Conservation (phyloP, 2,329 filamentous ascomycete genomes). For the Dothideomycetidae sp. region DNA sequence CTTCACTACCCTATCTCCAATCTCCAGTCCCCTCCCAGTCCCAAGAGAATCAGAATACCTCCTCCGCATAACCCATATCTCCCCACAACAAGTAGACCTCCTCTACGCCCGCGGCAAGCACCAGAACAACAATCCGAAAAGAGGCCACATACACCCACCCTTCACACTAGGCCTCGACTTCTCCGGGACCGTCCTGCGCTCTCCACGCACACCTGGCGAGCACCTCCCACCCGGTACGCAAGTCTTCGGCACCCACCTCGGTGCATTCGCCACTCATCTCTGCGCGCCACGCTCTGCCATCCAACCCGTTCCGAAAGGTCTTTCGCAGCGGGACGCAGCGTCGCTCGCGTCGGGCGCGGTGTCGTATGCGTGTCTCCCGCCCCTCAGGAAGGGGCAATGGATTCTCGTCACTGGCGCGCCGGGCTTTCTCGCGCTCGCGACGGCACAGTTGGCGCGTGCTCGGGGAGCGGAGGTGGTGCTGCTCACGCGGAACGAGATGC, state of each 20-base stretch:
- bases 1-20: constrained; percentile 17
- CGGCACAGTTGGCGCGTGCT: constrained; percentile 41
- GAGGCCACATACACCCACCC: constrained; percentile 39
- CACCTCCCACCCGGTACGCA: constrained; percentile 28
- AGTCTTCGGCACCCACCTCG: constrained; percentile 40
- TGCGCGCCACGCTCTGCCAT: constrained; percentile 28
- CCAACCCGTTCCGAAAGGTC: constrained; percentile 31
- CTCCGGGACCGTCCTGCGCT: constrained; percentile 35
- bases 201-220: constrained; percentile 17
- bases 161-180: constrained; percentile 50
- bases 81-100: constrained; percentile 47
- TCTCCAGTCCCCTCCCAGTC: constrained; percentile 21
- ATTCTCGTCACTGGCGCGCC: constrained; percentile 43
- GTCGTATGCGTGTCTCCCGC: constrained; percentile 37
- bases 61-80: constrained; percentile 39
- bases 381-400: constrained; percentile 32
- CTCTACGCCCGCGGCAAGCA: constrained; percentile 45
- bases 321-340: constrained; percentile 37
- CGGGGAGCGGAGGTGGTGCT: constrained; percentile 40
- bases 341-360: constrained; percentile 41
- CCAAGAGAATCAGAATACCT: constrained; percentile 27
- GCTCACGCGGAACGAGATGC: constrained; percentile 34
- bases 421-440: constrained; percentile 42
- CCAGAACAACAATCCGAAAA: constrained; percentile 40
- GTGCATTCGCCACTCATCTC: constrained; percentile 41